Conservation (phyloP, 768 basidiomycete genomes). For the Dioszegia aurantiaca region DNA sequence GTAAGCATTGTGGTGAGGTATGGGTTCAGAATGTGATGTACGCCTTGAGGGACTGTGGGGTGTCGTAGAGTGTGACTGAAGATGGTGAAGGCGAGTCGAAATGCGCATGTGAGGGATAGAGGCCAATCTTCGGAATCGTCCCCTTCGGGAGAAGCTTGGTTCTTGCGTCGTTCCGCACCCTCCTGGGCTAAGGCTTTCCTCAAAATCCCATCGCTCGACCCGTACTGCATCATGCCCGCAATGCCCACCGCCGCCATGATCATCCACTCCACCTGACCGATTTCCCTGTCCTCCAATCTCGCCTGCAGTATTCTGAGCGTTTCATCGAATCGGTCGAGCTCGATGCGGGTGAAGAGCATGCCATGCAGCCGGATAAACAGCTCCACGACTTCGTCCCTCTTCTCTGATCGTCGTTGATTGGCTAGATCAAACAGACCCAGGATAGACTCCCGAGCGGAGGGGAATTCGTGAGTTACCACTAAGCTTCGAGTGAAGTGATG, state of each 20-base stretch:
- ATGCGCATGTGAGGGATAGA: conserved; percentile 66
- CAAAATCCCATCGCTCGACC: conserved; percentile 68
- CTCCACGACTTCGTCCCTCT: conserved; percentile 56
- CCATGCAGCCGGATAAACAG: conserved; percentile 91
- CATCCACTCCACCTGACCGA: conserved; percentile 73
- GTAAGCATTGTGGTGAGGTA: conserved; percentile 84
- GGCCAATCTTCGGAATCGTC: conserved; percentile 55
- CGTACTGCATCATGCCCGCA: conserved; percentile 80
- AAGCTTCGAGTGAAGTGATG: conserved; percentile 96
- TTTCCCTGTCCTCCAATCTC: conserved; percentile 63
- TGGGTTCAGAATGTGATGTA: conserved; percentile 65
- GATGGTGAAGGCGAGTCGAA: conserved; percentile 75
- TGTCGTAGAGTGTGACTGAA: conserved; percentile 67
- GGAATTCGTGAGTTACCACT: conserved; percentile 84
- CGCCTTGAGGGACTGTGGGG: conserved; percentile 56
- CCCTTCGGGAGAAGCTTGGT: conserved; percentile 65
- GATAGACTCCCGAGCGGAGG: conserved; percentile 82
- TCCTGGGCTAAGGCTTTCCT: conserved; percentile 61
- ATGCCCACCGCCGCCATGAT: conserved; percentile 92
- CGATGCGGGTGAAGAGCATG: conserved; percentile 93
- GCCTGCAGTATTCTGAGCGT: conserved; percentile 82
- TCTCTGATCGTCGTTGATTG: conserved; percentile 60
- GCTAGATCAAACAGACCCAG: conserved; percentile 77
- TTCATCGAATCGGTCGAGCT: conserved; percentile 83
- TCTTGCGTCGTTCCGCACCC: conserved; percentile 48